These are phyloP conservation scores for Cyclotella atomus DNA, from an alignment of 108 stramenopile genomes.

Conservation along the genomic window DNA sequence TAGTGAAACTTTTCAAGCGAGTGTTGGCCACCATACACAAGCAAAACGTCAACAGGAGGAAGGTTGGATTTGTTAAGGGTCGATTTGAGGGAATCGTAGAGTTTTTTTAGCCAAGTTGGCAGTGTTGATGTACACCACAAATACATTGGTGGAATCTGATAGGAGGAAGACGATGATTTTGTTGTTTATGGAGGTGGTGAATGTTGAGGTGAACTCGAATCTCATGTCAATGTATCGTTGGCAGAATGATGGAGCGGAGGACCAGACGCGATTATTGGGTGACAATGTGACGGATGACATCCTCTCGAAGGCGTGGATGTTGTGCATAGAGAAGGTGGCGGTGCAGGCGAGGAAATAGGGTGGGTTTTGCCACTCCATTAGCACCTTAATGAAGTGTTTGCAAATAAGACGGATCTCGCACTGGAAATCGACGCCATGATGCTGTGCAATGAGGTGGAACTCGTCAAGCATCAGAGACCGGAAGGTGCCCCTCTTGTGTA, in stretches of 20 bases:
- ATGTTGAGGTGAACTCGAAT: not conserved
- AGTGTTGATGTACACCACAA: not conserved
- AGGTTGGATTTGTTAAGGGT: too few relatives aligned
- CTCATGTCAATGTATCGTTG: not conserved
- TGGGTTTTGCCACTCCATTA: not conserved
- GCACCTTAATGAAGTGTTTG: not conserved
- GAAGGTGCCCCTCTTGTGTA: not conserved
- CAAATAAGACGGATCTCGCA: not conserved
- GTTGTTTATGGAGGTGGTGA: not conserved
- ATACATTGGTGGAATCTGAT: not conserved
- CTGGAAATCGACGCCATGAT: not conserved
- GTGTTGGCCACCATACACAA: not conserved
- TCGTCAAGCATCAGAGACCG: not conserved
- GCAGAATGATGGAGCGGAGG: not conserved
- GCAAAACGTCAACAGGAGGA: not conserved
- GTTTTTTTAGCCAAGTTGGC: not conserved
- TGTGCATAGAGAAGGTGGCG: not conserved
- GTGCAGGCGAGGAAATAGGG: not conserved
- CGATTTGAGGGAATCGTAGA: not conserved
- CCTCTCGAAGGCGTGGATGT: not conserved
- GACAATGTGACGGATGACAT: not conserved
- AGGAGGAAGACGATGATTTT: not conserved
- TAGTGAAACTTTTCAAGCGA: not conserved
- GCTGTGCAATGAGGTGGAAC: not conserved
- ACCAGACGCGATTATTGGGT: not conserved